Percentiles rank a stretch among this genome's conserved stretches.
These are phyloP conservation scores for Paracorniculantispora psalliotae DNA, from an alignment of 2,329 filamentous ascomycete species.

Conservation along the genomic window DNA sequence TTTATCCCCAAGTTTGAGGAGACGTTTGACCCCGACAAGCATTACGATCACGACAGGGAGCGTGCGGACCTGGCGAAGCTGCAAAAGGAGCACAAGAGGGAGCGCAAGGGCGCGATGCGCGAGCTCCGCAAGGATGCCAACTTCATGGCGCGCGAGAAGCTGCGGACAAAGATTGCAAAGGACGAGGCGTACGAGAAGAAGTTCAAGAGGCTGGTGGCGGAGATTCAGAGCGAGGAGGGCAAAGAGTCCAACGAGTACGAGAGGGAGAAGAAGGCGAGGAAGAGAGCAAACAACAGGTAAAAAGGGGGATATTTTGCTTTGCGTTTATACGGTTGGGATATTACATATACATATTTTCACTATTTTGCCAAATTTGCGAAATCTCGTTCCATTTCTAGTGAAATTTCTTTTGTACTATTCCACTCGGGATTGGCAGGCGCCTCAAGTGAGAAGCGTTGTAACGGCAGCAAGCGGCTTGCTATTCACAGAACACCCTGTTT, in stretches of 20 bases:
- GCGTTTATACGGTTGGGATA: no score
- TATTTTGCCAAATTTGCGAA: no score
- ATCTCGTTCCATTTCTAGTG: no score
- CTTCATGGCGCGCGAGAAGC: conserved; percentile 86
- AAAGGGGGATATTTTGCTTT: background rate
- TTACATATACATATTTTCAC: no score
- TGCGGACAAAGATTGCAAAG: conserved; percentile 87
- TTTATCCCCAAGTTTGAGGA: conserved; percentile 95
- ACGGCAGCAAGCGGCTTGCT: no score
- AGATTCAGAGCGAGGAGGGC: conserved; percentile 94
- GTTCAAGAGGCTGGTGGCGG: conserved; percentile 83
- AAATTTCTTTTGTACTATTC: no score
- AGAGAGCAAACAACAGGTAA: conserved; percentile 52
- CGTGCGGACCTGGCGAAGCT: conserved; percentile 81
- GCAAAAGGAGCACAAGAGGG: conserved; percentile 85
- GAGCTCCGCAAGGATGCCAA: conserved; percentile 93
- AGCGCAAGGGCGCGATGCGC: conserved; percentile 89
- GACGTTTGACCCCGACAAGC: conserved; percentile 86
- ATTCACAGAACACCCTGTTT: no score
- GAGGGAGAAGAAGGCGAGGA: conserved; percentile 72
- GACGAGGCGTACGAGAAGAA: conserved; percentile 95
- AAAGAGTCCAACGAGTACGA: conserved; percentile 84
- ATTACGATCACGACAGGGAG: conserved; percentile 94
- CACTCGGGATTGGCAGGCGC: no score
- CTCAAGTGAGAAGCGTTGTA: no score